Conservation (phyloP, 495 filamentous ascomycete species). For the Cenococcum geophilum region DNA sequence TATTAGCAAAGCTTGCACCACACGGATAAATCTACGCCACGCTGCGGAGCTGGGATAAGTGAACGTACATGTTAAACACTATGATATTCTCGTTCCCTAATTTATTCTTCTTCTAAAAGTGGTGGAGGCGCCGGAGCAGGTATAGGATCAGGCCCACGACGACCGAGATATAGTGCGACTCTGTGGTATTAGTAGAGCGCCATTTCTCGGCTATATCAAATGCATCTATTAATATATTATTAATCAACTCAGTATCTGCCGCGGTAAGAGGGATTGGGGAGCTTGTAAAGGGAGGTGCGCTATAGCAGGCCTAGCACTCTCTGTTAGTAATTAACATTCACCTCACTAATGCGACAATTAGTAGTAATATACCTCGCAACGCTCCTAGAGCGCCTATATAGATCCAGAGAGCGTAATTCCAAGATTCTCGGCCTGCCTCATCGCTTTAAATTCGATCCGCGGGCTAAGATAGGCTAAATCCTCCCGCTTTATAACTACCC, state of each 20-base stretch:
- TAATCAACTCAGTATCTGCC: not conserved
- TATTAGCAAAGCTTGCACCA: too few relatives aligned
- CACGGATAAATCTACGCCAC: too few relatives aligned
- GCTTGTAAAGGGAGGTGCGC: too few relatives aligned
- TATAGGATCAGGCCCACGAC: conserved; percentile 10
- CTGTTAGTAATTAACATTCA: not conserved
- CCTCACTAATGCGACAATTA: too few relatives aligned
- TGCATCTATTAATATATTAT: not conserved
- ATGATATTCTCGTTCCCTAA: not conserved
- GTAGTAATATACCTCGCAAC: not conserved
- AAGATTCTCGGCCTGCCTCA: not conserved
- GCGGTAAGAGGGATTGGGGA: not conserved
- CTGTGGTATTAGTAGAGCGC: conserved; percentile 6
- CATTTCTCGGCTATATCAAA: conserved; percentile 12
- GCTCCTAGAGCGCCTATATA: not conserved
- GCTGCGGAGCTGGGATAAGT: not conserved
- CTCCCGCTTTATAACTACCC: not conserved
- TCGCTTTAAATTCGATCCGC: not conserved
- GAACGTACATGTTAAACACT: conserved; percentile 14
- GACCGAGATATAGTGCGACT: conserved; percentile 9
- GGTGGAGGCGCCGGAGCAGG: conserved; percentile 2
- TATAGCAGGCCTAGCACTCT: too few relatives aligned
- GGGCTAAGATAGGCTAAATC: not conserved
- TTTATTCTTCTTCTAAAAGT: not conserved
- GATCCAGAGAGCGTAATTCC: not conserved